Conservation (phyloP, 768 basidiomycete species). For the Naganishia friedmannii region DNA sequence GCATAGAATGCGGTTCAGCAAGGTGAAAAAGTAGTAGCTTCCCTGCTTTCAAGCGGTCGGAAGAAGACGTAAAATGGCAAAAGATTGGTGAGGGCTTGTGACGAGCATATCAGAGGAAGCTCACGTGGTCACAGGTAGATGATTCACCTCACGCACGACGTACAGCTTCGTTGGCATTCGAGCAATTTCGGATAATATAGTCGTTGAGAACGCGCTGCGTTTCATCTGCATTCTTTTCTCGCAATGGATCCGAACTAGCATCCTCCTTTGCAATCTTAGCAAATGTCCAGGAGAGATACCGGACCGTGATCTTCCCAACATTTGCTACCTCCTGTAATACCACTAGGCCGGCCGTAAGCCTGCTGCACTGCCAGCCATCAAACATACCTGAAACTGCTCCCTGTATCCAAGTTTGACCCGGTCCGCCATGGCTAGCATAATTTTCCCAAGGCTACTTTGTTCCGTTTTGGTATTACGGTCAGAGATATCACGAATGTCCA, state of each 20-base stretch:
- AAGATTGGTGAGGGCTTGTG: too few relatives aligned
- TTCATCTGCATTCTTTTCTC: conserved; percentile 54
- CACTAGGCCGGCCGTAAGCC: not conserved
- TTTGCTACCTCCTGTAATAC: conserved; percentile 74
- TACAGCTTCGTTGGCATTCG: too few relatives aligned
- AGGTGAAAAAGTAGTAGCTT: too few relatives aligned
- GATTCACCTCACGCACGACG: too few relatives aligned
- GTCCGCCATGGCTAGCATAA: conserved; percentile 75
- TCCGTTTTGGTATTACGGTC: conserved; percentile 89
- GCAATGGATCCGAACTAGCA: conserved; percentile 30
- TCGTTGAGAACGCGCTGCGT: conserved; percentile 66
- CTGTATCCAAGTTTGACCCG: conserved; percentile 84
- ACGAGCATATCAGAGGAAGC: too few relatives aligned
- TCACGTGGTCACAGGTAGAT: too few relatives aligned
- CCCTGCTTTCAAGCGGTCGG: too few relatives aligned
- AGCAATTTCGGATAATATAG: too few relatives aligned
- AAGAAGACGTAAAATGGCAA: too few relatives aligned
- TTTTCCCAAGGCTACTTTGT: conserved; percentile 85
- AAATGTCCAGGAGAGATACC: conserved; percentile 82
- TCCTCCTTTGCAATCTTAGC: conserved; percentile 57
- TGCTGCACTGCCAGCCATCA: too few relatives aligned
- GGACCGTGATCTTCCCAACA: conserved; percentile 70
- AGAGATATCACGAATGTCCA: conserved; percentile 74
- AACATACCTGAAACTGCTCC: conserved; percentile 77
- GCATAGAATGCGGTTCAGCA: too few relatives aligned